Evolutionary conservation across 768 basidiomycete species (phyloP).

Genomic region (Cubamyces sp.): DNA sequence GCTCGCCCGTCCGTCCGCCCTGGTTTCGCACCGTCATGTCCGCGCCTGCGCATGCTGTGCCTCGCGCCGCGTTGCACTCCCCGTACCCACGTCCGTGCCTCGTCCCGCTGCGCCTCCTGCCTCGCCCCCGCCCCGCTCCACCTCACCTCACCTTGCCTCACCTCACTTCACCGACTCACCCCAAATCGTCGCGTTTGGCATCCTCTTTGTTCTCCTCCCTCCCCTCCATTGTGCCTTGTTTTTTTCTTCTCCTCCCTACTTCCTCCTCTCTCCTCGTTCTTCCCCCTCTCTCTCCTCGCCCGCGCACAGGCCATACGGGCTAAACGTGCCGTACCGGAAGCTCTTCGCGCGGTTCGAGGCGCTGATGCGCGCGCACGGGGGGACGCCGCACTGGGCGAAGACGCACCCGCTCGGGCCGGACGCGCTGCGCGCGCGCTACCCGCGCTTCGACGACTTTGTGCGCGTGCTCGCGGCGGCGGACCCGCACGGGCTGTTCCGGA

Average conservation of each 20-base stretch:
- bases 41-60: no score
- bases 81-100: not conserved
- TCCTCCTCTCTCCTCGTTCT: slow-evolving; percentile 3
- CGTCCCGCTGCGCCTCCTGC: not conserved
- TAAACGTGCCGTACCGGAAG: slow-evolving; percentile 77
- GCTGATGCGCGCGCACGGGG: slow-evolving; percentile 69
- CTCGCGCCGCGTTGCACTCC: no score
- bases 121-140: not conserved
- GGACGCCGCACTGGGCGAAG: slow-evolving; percentile 97
- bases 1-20: not conserved
- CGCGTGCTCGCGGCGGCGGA: slow-evolving; percentile 71
- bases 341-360: slow-evolving; percentile 78
- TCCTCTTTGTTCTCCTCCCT: not conserved
- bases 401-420: slow-evolving; percentile 74
- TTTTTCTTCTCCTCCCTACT: no score
- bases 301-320: slow-evolving; percentile 75
- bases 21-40: no score
- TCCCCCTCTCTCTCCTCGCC: slow-evolving; percentile 1
- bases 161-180: not conserved
- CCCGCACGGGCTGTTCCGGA: slow-evolving; percentile 77
- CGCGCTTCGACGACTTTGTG: slow-evolving; percentile 79
- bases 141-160: not conserved
- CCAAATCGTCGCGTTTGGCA: not conserved
- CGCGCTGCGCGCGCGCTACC: slow-evolving; percentile 70
- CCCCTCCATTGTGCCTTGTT: no score